These are phyloP conservation scores for Thielaviopsis punctulata DNA, from an alignment of 2,329 filamentous ascomycete species.

Conservation along the genomic window DNA sequence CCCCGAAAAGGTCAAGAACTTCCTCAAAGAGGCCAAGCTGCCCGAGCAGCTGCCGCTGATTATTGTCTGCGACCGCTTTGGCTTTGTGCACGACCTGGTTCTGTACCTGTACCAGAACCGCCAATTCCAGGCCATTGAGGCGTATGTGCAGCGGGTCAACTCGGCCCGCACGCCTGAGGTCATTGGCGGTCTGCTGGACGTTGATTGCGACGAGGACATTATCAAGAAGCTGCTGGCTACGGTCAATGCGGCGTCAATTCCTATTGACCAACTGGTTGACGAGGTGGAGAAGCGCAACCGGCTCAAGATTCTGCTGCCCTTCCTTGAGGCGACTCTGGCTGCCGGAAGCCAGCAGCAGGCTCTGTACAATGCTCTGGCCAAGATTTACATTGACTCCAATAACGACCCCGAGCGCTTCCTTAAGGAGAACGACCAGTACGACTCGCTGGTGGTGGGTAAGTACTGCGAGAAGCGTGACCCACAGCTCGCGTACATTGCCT, in stretches of 20 bases:
- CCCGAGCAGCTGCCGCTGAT: constrained; percentile 89
- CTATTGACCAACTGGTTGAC: constrained; percentile 80
- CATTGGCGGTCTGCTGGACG: constrained; percentile 81
- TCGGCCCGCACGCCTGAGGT: constrained; percentile 80
- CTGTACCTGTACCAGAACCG: constrained; percentile 97
- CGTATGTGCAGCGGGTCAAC: constrained; percentile 95
- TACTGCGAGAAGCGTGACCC: constrained; percentile 99
- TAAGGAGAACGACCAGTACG: constrained; percentile 93
- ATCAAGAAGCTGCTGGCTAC: constrained; percentile 84
- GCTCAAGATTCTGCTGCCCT: constrained; percentile 84
- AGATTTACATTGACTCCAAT: constrained; percentile 99
- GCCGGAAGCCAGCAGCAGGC: constrained; percentile 90
- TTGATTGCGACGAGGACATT: constrained; percentile 90
- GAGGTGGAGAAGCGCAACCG: constrained; percentile 96
- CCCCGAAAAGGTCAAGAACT: constrained; percentile 95
- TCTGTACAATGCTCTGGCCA: constrained; percentile 90
- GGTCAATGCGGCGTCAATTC: constrained; percentile 69
- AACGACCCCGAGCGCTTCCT: constrained; percentile 96
- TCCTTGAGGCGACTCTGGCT: constrained; percentile 82
- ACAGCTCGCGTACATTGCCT: constrained; percentile 86
- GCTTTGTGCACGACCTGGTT: constrained; percentile 93
- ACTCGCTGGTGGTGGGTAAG: constrained; percentile 80
- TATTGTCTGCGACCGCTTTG: constrained; percentile 98
- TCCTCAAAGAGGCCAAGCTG: constrained; percentile 88
- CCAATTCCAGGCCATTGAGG: constrained; percentile 96